Conservation (phyloP, 2,329 filamentous ascomycete species). For the Beauveria sp. region DNA sequence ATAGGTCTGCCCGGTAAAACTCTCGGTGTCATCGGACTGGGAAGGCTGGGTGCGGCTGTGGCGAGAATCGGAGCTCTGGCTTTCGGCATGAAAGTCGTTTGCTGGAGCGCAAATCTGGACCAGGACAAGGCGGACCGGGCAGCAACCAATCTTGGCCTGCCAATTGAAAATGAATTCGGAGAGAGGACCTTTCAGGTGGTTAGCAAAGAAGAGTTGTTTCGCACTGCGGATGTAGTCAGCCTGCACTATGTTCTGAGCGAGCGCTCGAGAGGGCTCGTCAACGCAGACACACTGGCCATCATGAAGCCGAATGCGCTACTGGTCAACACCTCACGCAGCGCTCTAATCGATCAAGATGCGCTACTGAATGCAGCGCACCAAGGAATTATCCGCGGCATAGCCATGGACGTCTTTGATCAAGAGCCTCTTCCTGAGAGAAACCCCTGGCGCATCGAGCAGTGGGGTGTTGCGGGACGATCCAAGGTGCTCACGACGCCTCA, state of each 20-base stretch:
- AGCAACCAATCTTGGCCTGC: constrained; percentile 48
- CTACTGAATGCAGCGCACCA: constrained; percentile 49
- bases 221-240: constrained; percentile 55
- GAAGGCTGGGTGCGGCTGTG: constrained; percentile 51
- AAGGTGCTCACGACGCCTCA: constrained; percentile 61
- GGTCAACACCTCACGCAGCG: constrained; percentile 65
- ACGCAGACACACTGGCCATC: constrained; percentile 42
- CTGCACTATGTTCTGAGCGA: constrained; percentile 61
- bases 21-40: constrained; percentile 53
- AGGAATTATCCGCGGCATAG: constrained; percentile 57
- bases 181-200: constrained; percentile 50
- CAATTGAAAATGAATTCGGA: constrained; percentile 37
- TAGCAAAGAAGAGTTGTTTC: constrained; percentile 56
- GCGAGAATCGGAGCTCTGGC: constrained; percentile 50
- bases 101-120: constrained; percentile 58
- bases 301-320: constrained; percentile 59
- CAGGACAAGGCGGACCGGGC: constrained; percentile 53
- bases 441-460: constrained; percentile 56
- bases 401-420: constrained; percentile 65
- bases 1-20: constrained; percentile 52
- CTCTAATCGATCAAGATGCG: constrained; percentile 59
- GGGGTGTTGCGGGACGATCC: constrained; percentile 53
- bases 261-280: constrained; percentile 53
- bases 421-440: constrained; percentile 62
- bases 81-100: constrained; percentile 58